Percentiles rank a stretch among this genome's conserved stretches.
Conservation (phyloP, 108 stramenopile genomes). For the Cyclotella distinguenda region DNA sequence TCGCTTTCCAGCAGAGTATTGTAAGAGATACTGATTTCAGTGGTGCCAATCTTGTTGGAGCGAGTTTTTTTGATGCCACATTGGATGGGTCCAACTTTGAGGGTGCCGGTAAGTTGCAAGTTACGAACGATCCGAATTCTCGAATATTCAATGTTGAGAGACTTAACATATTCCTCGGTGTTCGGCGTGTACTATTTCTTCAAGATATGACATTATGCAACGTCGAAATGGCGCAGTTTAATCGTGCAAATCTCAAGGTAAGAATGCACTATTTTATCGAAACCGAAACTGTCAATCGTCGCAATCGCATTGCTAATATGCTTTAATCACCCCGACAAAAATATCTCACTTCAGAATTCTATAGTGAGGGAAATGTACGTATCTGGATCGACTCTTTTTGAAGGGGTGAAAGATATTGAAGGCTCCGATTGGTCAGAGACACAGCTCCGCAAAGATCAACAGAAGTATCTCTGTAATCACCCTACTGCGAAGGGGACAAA, state of each 20-base stretch:
- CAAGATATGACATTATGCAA: slow-evolving; percentile 68
- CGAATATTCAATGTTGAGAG: too few species aligned
- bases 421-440: slow-evolving; percentile 79
- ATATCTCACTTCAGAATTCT: slow-evolving; percentile 56
- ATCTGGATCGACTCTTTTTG: slow-evolving; percentile 85
- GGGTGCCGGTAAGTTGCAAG: slow-evolving; percentile 59
- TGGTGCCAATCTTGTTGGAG: slow-evolving; percentile 70
- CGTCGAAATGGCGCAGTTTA: slow-evolving; percentile 87
- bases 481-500: slow-evolving; percentile 93
- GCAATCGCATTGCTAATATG: background rate
- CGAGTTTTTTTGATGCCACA: slow-evolving; percentile 94
- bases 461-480: slow-evolving; percentile 87
- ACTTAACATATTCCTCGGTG: background rate
- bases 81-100: slow-evolving; percentile 88
- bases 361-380: slow-evolving; percentile 90
- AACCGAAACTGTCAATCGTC: background rate
- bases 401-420: slow-evolving; percentile 80
- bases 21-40: slow-evolving; percentile 89
- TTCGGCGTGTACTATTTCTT: background rate
- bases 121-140: too few species aligned
- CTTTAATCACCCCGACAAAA: background rate
- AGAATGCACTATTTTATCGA: background rate
- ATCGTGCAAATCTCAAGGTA: slow-evolving; percentile 64
- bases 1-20: slow-evolving; percentile 94
- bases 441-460: slow-evolving; percentile 86